Evolutionary conservation across 1,139 yeast genomes (phyloP), one percentile per base, ranked within the genome.

Genomic region (Eremothecium coryli): DNA sequence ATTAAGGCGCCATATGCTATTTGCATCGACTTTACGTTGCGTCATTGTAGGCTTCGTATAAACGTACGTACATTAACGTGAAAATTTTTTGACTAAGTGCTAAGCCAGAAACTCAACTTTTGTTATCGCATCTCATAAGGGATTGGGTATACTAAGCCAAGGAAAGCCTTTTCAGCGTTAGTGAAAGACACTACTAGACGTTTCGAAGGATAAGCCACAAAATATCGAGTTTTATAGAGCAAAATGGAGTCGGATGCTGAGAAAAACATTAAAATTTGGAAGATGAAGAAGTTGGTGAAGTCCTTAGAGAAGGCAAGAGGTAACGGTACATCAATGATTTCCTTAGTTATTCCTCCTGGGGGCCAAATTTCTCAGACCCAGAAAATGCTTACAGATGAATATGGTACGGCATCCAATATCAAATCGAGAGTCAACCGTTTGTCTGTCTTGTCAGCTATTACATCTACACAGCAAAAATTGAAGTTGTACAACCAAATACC

Each of bases 301-400:
- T 76, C 84, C 43, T 71, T 90, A 53, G 93, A 88, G 59, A 66
- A 66, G 54, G 97, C 97, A 39, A 75, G 95, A 62, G 97, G 98
- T 62, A 90, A 90, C 58, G 98, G 98, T 62, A 90, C 98, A 33
- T 90, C 98, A 23, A 90, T 90, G 97, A 90, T 90, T 56, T 86
- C 97, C 21, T 70, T 90, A 60, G 82, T 90, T 52, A 84, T 90
- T 45, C 93, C 98, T 30, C 98, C 98, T 50, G 81, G 75, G 58
- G 93, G 93, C 39, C 98, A 90, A 64, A 81, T 90, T 53, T 72
- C 97, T 11, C 73, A 85, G 53, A 74, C 73, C 42, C 88, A 81
- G 56, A 88, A 84, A 66, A 81, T 84, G 90, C 72, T 90, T 64
- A 84, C 96, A 5, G 98, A 90, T 67, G 98, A 90, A 68, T 88